Conservation (phyloP, 192 early-diverging fungal genomes). For the Globomyces pollinis-pini region DNA sequence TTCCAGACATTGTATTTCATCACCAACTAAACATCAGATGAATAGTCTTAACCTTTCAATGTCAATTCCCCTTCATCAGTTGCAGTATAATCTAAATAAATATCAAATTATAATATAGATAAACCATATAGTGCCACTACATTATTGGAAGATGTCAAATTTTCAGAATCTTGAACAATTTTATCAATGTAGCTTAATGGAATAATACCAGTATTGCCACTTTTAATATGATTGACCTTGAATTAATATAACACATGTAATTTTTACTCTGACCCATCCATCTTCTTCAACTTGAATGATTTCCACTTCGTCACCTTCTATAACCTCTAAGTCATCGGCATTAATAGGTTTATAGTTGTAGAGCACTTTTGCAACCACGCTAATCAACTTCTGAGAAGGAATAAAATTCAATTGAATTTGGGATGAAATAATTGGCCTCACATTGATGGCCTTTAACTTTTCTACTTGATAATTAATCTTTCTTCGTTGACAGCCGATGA, state of each 20-base stretch:
- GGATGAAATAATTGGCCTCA: too few relatives aligned
- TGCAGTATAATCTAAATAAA: slow-evolving; percentile 22
- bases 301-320: slow-evolving; percentile 30
- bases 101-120: too few relatives aligned
- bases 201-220: slow-evolving; percentile 23
- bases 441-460: slow-evolving; percentile 21
- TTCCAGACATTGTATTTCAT: slow-evolving; percentile 26
- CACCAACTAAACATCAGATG: too few relatives aligned
- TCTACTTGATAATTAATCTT: slow-evolving; percentile 19
- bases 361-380: slow-evolving; percentile 4
- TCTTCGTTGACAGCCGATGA: slow-evolving; percentile 21
- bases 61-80: slow-evolving; percentile 29
- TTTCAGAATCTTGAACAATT: slow-evolving; percentile 6
- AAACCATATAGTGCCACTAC: slow-evolving; percentile 14
- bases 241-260: not conserved
- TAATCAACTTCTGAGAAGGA: not conserved
- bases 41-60: too few relatives aligned
- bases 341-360: slow-evolving; percentile 32
- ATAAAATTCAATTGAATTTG: not conserved
- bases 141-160: not conserved
- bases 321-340: slow-evolving; percentile 25
- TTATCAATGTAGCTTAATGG: slow-evolving; percentile 32
- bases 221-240: slow-evolving; percentile 6
- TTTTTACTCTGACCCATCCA: slow-evolving; percentile 34
- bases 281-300: slow-evolving; percentile 19